These are phyloP conservation scores for Saccharomycopsis phalli DNA, from an alignment of 1,139 yeast species.

Conservation along the genomic window DNA sequence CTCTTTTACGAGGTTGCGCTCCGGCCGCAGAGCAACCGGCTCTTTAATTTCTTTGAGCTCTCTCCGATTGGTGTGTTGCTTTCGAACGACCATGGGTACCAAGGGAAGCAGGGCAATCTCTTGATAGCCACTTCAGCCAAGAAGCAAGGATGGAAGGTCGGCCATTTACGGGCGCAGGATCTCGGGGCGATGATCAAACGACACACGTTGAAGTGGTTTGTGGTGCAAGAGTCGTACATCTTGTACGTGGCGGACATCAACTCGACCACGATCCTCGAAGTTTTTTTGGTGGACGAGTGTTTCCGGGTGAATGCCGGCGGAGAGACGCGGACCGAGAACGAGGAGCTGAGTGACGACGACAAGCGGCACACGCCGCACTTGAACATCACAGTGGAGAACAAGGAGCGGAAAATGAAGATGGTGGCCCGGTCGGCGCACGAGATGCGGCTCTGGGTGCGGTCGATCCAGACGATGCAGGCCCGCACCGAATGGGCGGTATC, in stretches of 20 bases:
- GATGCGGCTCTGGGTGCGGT: conserved; percentile 66
- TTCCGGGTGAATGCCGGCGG: conserved; percentile 53
- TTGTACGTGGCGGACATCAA: conserved; percentile 79
- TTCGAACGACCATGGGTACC: conserved; percentile 72
- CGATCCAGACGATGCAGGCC: conserved; percentile 62
- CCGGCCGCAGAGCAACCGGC: conserved; percentile 71
- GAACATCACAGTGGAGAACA: conserved; percentile 63
- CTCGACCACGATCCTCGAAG: conserved; percentile 84
- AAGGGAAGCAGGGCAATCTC: conserved; percentile 84
- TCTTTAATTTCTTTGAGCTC: conserved; percentile 80
- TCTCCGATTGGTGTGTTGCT: conserved; percentile 81
- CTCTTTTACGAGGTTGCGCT: conserved; percentile 52
- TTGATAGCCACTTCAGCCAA: conserved; percentile 75
- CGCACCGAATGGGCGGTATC: conserved; percentile 62
- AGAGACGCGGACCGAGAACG: conserved; percentile 25
- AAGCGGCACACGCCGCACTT: conserved; percentile 30
- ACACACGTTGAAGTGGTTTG: conserved; percentile 78
- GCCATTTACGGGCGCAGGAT: conserved; percentile 76
- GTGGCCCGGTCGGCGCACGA: conserved; percentile 67
- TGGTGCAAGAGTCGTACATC: conserved; percentile 76
- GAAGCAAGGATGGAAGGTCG: conserved; percentile 93
- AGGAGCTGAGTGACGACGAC: conserved; percentile 31
- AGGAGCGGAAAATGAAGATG: conserved; percentile 69
- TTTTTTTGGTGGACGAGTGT: conserved; percentile 68
- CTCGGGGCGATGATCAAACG: conserved; percentile 79